phyloP scores from a whole-genome alignment of 305 asterid genomes.

The Fraxinus paxiana region DNA sequence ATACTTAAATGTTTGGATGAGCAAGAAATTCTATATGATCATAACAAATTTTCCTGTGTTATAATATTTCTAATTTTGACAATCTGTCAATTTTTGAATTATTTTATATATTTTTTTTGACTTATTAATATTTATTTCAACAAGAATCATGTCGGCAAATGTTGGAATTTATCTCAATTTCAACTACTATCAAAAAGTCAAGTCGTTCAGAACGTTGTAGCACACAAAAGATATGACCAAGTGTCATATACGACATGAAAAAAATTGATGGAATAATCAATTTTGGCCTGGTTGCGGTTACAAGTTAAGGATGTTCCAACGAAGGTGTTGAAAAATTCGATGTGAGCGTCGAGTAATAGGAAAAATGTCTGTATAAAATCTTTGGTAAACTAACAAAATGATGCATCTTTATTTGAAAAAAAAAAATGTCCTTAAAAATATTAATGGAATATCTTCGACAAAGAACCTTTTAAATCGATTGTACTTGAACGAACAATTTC shows the following conservation, averaged over 20 bases:
- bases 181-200: background rate
- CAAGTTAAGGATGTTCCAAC: background rate
- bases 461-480: no score
- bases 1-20: background rate
- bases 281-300: background rate
- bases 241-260: background rate
- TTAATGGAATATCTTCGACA: background rate
- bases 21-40: background rate
- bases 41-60: no score
- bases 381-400: no score
- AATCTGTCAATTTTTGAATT: background rate
- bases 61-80: background rate
- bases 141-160: background rate
- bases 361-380: no score
- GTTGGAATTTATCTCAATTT: background rate
- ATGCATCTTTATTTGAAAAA: no score
- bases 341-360: no score
- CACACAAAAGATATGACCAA: background rate
- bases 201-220: background rate
- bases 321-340: background rate
- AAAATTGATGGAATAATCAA: background rate
- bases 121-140: no score
- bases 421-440: background rate
- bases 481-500: background rate
- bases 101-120: no score